Base-by-base conservation (phyloP, 2,329 filamentous ascomycete species). In the Pseudogymnoascus sp. region DNA sequence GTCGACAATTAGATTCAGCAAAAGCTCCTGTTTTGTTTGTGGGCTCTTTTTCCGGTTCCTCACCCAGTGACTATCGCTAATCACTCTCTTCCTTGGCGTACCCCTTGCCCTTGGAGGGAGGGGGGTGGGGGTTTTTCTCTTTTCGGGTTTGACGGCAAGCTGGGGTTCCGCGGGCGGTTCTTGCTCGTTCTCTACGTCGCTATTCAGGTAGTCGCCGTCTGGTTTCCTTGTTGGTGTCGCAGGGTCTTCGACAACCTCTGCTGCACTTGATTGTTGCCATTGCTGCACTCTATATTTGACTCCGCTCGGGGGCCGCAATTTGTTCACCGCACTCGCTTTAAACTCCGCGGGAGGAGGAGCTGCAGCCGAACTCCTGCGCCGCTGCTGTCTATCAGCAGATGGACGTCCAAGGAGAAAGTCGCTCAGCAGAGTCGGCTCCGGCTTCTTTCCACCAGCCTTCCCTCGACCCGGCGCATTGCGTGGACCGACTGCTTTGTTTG, bases 1-100 rank as follows among this genome's bases (percentile, higher is more conserved):
- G 18, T 38, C 35, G 15, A 38, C 33, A 9, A 58, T 11, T 9
- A 25, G 20, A 15, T 58, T 58, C 25, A 58, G 35, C 57, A 58
- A 38, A 18, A 14, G 18, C n/a, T 38, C 25, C n/a, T 37, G 57
- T 18, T 58, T 37, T 58, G 57, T 58, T 20, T 58, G 35, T 12
- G 33, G 20, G 18, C 33, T 39, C 35, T 58, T 58, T 61, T 69
- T 69, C 35, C 75, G 73, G 63, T 69, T 68, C 70, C 85, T 86
- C 75, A 84, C 84, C 89, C 93, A 97, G 75, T 96, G 90, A 60
- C 89, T 88, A 75, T 97, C 93, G 72, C 92, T 97, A 64, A 97
- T 85, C 60, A 97, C 90, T 65, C 92, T 85, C 79, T 96, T 97
- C 75, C 90, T 91, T 14, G 93, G 93, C 14, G 67, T 63, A 20